These are phyloP conservation scores for Fusarium nematophilum DNA, from an alignment of 2,329 filamentous ascomycete species.

Conservation along the genomic window DNA sequence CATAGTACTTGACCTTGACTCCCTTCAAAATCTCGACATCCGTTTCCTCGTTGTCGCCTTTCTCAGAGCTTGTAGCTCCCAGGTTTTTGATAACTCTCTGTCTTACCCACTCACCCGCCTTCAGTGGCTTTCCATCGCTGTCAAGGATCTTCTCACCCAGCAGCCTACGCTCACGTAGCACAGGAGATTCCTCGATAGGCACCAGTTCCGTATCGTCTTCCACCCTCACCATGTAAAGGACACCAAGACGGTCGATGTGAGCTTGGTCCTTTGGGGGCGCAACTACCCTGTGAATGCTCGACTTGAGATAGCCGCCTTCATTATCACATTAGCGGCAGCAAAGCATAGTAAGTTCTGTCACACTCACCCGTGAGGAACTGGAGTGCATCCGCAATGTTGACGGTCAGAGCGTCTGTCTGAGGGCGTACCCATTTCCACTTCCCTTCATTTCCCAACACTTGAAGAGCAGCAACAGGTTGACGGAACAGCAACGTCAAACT, in stretches of 20 bases:
- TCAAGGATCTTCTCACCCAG: too few relatives aligned
- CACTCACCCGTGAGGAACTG: constrained; percentile 60
- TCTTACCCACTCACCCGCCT: too few relatives aligned
- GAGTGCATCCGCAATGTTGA: constrained; percentile 62
- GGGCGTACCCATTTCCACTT: constrained; percentile 62
- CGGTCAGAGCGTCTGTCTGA: constrained; percentile 60
- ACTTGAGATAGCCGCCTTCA: constrained; percentile 59
- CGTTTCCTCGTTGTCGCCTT: not conserved
- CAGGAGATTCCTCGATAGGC: not conserved
- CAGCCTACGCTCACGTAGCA: too few relatives aligned
- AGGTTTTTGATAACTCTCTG: too few relatives aligned
- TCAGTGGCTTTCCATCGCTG: too few relatives aligned
- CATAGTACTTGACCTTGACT: constrained; percentile 4
- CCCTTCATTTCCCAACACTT: constrained; percentile 58
- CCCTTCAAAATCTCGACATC: constrained; percentile 3
- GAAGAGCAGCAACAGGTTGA: constrained; percentile 66
- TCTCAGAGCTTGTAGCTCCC: not conserved
- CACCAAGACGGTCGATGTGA: constrained; percentile 5
- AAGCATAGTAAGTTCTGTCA: too few relatives aligned
- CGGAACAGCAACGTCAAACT: constrained; percentile 67
- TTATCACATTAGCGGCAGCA: too few relatives aligned
- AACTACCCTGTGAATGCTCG: constrained; percentile 50
- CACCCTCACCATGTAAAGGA: constrained; percentile 4
- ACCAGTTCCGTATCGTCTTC: not conserved
- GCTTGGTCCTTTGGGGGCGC: constrained; percentile 11